Evolutionary conservation across 108 stramenopile species (phyloP), one percentile per base, ranked within the genome.

Genomic region (Pseudonitzschia multiseries): DNA sequence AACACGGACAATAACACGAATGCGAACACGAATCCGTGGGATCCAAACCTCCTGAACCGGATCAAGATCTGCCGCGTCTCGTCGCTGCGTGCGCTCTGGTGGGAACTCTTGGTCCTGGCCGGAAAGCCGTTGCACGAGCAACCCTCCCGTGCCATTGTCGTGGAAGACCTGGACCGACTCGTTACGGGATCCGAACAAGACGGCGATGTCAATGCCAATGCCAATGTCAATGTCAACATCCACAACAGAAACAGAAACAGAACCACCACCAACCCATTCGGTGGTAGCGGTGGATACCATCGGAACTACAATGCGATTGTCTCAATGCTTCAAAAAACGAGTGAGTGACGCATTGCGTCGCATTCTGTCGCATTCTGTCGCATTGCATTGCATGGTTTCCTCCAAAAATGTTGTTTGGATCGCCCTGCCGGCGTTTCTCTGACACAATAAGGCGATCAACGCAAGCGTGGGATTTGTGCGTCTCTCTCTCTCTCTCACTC

Each of bases 91-190:
- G 74, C 75, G 0, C 63, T 80, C 28, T 50, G 57, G 36, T 20
- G 24, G 20, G 70, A 80, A 17, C 26, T 80, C 63, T 29, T 80
- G 32, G 42, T 27, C 4, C 6, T 75, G 32, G 57, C 61, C 18
- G 70, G 63, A 8, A 62, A 62, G 56, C 57, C 53, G 44, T 0
- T 5, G 17, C 4, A 48, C 9, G 60, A 68, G 18, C 74, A 72
- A n/a, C 74, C 74, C 12, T 24, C 43, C 31, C 63, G 64, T 22
- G 64, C 65, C 18, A 71, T 80, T 40, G 50, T 80, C 26, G 66
- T 80, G 40, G 79, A 80, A 26, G 79, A 80, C 43, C 21, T 80
- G 17, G 79, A 80, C 41, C 14, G 53, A 31, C 63, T 79, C 46
- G 21, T 72, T n/a, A n/a, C n/a, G 13, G 20, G 8, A 21, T 9